A percentile compares a stretch with the other conserved stretches of the same genome.
Conservation (phyloP, 257 asterid genomes). For the Sherardia arvensis region DNA sequence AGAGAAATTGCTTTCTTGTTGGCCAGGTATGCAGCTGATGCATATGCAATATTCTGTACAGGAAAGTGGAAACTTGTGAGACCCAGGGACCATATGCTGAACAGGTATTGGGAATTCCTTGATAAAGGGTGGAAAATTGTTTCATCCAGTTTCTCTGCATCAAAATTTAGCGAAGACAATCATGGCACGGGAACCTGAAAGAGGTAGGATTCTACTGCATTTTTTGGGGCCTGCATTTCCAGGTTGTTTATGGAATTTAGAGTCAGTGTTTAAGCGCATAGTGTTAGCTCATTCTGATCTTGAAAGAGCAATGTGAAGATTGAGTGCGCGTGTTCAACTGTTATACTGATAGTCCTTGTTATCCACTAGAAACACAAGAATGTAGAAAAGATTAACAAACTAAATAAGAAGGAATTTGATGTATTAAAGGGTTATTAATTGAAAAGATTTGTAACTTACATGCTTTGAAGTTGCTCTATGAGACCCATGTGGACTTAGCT, state of each 20-base stretch:
- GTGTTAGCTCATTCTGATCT: background rate
- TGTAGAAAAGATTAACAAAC: background rate
- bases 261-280: background rate
- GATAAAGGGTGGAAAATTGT: background rate
- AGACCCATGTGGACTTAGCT: background rate
- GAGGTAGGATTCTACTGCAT: conserved; percentile 2
- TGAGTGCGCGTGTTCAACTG: background rate
- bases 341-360: background rate
- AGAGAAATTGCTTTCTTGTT: conserved; percentile 2
- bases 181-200: background rate
- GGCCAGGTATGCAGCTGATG: conserved; percentile 78
- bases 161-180: background rate
- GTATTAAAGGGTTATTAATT: background rate
- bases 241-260: background rate
- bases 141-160: conserved; percentile 1
- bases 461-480: background rate
- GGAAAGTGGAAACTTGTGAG: conserved; percentile 58
- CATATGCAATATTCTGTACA: conserved; percentile 64
- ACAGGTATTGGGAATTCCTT: conserved; percentile 61
- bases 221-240: background rate
- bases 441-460: background rate
- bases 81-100: conserved; percentile 72
- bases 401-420: background rate
- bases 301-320: background rate
- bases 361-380: background rate